These are phyloP conservation scores for Pseudogymnoascus sp. DNA, from an alignment of 2,329 filamentous ascomycete genomes.

Conservation along the genomic window DNA sequence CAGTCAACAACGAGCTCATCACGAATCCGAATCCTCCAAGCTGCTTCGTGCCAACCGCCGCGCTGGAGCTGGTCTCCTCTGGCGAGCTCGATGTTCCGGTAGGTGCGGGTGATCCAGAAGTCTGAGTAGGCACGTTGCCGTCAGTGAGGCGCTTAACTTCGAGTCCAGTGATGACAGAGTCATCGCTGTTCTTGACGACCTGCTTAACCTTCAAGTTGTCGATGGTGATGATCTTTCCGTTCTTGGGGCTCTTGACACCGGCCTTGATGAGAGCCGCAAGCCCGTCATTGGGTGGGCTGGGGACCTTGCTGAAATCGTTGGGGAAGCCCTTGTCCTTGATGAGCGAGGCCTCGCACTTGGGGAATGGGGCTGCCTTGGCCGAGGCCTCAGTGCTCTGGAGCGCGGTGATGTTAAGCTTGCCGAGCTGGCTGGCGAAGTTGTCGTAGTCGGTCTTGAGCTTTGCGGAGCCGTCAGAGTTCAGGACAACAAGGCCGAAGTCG, in stretches of 20 bases:
- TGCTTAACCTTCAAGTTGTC: conserved; percentile 44
- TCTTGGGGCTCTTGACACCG: conserved; percentile 58
- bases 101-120: conserved; percentile 24
- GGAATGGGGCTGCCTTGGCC: conserved; percentile 46
- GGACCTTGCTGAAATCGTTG: conserved; percentile 71
- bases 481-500: conserved; percentile 55
- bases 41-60: background rate
- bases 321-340: conserved; percentile 63
- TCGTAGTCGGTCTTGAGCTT: conserved; percentile 58
- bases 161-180: conserved; percentile 53
- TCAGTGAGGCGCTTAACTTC: conserved; percentile 45
- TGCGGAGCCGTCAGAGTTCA: conserved; percentile 50
- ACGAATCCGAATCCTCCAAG: background rate
- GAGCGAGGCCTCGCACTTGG: conserved; percentile 56
- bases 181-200: conserved; percentile 48
- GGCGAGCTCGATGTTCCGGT: conserved; percentile 1
- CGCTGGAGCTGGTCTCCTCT: background rate
- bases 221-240: conserved; percentile 57
- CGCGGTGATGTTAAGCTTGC: conserved; percentile 60
- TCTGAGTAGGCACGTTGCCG: conserved; percentile 46
- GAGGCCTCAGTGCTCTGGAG: conserved; percentile 56
- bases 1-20: background rate
- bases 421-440: conserved; percentile 67
- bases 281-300: conserved; percentile 48
- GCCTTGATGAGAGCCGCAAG: conserved; percentile 66